Base-by-base conservation (phyloP, 2,329 filamentous ascomycete species). In the Juglanconis oblonga region DNA sequence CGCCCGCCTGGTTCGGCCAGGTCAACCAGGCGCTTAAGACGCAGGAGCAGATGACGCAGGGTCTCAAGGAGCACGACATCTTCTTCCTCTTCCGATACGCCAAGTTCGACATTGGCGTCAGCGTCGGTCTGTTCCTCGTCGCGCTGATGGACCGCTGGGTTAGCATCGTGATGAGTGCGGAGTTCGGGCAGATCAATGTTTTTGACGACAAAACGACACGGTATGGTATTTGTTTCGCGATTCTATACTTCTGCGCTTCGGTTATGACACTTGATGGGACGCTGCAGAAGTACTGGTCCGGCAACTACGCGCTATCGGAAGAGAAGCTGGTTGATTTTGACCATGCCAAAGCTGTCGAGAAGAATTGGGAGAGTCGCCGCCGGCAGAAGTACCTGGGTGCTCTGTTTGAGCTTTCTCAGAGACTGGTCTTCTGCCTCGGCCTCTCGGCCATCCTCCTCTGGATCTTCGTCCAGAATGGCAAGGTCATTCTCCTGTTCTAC, bases 91-190 rank as follows among this genome's bases (percentile, higher is more conserved):
- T 73, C 62, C 70, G 74, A 4, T 68, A 71, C 48, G 70, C 73
- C 10, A 68, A 69, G 33, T 73, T 71, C 49, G 73, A 75, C 50
- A 68, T 75, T 29, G 71, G 68, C 5, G 72, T 73, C 58, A 74
- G 73, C 54, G 66, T 76, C 8, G 73, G 71, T 5, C 67, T 75
- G 1, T 75, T 76, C 59, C 65, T 76, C 17, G 68, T 75, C n/a
- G 73, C 72, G 0, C 66, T 76, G 24, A 71, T 76, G 67, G 73
- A 76, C 58, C 68, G 73, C 31, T 76, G 74, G 74, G 71, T 75
- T 35, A 69, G 68, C 51, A 70, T 76, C 45, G 65, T 68, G 52
- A 75, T 74, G 72, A 67, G 68, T 11, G 69, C 68, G 7, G 65
- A 67, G 13, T 64, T 67, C 11, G 66, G 65, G 1, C 58, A 65